Evolutionary conservation across 768 basidiomycete genomes (phyloP), one percentile per base, ranked within the genome.

Genomic region (Mycena polygramma): DNA sequence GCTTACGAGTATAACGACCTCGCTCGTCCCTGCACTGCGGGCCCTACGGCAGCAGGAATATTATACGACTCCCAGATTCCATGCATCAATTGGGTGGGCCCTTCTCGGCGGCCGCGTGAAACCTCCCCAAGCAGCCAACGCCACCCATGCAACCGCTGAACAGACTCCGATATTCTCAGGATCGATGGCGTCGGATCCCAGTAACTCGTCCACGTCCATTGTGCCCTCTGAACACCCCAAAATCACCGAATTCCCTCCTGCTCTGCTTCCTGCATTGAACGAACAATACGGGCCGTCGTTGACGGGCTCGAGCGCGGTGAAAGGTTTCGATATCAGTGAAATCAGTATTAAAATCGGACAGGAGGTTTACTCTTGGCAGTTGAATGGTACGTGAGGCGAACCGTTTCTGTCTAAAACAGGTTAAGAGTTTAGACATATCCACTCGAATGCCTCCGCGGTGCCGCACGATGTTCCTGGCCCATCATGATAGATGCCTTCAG

Each of bases 41-140:
- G 77, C 79, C 4, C 82, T 94, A 41, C 90, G 91, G 62, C 92
- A 97, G 73, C 90, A 91, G 72, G 86, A 88, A 65, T 98, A 94
- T 80, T 97, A 98, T 80, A 75, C 82, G 41, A 82, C 88, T 37
- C 95, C 97, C 22, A 89, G 91, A 53, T 98, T 96, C 76, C 97
- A 98, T 77, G 87, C 93, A 15, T 97, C 95, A 2, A 90, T 98
- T 63, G 95, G 91, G 13, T 98, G 97, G 96, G 90, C 91, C 17
- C 84, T 95, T 52, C 87, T 95, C 58, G 83, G 88, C 75, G 73
- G 64, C 57, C 60, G 58, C 20, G 19, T 60, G 41, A 45, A 15
- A 7, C 41, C 68, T 39, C n/a, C 63, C 24, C 15, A 43, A 14
- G 14, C 54, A 45, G 57, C 43, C 24, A 48, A 43, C 20, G 24